Percentiles rank a stretch among this genome's conserved stretches.
Evolutionary conservation across 352 stramenopile genomes (phyloP).

Genomic region (Aphanomyces invadans): DNA sequence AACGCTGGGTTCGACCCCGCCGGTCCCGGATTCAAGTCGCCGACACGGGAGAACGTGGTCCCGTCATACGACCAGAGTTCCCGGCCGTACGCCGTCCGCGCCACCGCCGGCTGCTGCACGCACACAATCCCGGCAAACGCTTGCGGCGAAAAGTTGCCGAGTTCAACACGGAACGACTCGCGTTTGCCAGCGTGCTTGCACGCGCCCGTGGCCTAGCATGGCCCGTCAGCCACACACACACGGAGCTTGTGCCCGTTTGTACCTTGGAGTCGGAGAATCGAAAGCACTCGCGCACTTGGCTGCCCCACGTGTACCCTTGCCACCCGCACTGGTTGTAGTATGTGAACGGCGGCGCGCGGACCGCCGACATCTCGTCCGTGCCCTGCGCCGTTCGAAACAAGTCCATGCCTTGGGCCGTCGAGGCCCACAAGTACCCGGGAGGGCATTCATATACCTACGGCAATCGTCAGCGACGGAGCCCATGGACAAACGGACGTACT

Average conservation of each 20-base stretch:
- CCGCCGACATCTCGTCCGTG: constrained; percentile 26
- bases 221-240: background rate
- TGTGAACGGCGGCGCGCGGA: constrained; percentile 35
- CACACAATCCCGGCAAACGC: constrained; percentile 80
- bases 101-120: constrained; percentile 29
- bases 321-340: constrained; percentile 87
- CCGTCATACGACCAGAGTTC: constrained; percentile 85
- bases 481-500: constrained; percentile 27
- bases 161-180: constrained; percentile 56
- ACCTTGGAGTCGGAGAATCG: constrained; percentile 77
- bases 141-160: constrained; percentile 36
- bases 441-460: constrained; percentile 78
- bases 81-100: constrained; percentile 26
- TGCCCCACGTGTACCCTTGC: constrained; percentile 64
- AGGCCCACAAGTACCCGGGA: constrained; percentile 70
- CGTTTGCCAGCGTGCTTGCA: constrained; percentile 78
- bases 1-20: constrained; percentile 31
- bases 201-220: constrained; percentile 46
- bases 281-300: constrained; percentile 54
- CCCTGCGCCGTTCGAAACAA: constrained; percentile 50
- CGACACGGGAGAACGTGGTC: constrained; percentile 58
- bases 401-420: constrained; percentile 50
- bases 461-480: background rate
- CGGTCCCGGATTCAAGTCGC: constrained; percentile 32
- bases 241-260: background rate